Evolutionary conservation across 108 stramenopile genomes (phyloP), one percentile per base, ranked within the genome.

Genomic region (Fragilaria crotonensis): DNA sequence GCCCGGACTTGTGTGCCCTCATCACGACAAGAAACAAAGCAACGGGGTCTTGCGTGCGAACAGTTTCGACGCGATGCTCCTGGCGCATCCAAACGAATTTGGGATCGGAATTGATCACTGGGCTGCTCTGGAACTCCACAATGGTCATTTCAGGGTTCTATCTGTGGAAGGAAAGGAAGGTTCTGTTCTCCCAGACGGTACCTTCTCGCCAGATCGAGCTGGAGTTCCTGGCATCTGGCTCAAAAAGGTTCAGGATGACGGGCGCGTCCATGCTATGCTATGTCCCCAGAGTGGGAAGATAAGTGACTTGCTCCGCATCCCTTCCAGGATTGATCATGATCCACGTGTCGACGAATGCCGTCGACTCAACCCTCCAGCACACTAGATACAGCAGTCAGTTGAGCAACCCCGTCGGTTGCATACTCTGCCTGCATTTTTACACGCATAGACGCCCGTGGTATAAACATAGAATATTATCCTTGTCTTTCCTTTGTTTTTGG

Each of bases 51-150:
- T n/a, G n/a, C n/a, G n/a, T n/a, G n/a, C n/a, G n/a, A n/a, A n/a
- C n/a, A n/a, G n/a, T n/a, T n/a, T n/a, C n/a, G n/a, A n/a, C n/a
- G n/a, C n/a, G n/a, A n/a, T n/a, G n/a, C n/a, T n/a, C n/a, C n/a
- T n/a, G n/a, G n/a, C n/a, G n/a, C n/a, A n/a, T n/a, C n/a, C n/a
- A n/a, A n/a, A n/a, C n/a, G 22, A 67, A 54, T 52, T 70, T 2
- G 68, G 68, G 19, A 70, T 70, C 25, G 63, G 68, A 19, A 70
- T 70, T 45, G 68, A 70, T 59, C 68, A 70, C 55, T 62, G 59
- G 45, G 68, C 68, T 0, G 68, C 68, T 14, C 61, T 70, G 23
- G 29, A 62, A 36, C 45, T 70, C 50, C 31, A 63, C 22, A 30
- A 45, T 28, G 27, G 30, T 5, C 19, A 51, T 2, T 70, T 53